A percentile compares a stretch with the other conserved stretches of the same genome.
Evolutionary conservation across 1,284 basidiomycete species (phyloP).

Genomic region (Apiotrichum mycotoxinovorans): DNA sequence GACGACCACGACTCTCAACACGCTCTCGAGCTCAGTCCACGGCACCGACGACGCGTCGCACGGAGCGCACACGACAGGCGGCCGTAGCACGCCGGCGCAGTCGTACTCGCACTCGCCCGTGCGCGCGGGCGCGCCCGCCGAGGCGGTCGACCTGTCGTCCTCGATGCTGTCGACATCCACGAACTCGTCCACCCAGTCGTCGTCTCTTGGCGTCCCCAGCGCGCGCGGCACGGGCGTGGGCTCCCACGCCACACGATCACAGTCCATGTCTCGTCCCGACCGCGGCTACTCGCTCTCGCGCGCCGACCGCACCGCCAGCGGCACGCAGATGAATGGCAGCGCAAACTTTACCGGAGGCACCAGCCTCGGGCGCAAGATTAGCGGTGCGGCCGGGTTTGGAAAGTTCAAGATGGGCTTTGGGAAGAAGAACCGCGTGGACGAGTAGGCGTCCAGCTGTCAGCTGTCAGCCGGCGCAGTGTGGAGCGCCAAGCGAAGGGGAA

Average conservation of each 20-base stretch:
- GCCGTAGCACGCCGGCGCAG: not conserved
- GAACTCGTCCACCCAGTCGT: not conserved
- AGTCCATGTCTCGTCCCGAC: not conserved
- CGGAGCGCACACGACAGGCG: not conserved
- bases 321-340: slow-evolving; percentile 4
- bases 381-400: slow-evolving; percentile 21
- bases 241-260: not conserved
- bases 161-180: slow-evolving; percentile 7
- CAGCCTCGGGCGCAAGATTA: slow-evolving; percentile 13
- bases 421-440: slow-evolving; percentile 39
- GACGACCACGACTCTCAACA: slow-evolving; percentile 15
- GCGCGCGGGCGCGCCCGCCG: not conserved
- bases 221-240: not conserved
- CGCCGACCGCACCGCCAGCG: not conserved
- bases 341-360: slow-evolving; percentile 6
- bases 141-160: slow-evolving; percentile 2
- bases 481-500: not conserved
- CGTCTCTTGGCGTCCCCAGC: not conserved
- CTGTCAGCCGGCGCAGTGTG: not conserved
- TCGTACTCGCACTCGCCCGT: not conserved
- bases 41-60: not conserved
- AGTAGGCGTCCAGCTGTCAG: too few relatives aligned
- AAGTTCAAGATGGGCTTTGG: slow-evolving; percentile 45
- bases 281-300: not conserved
- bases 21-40: not conserved